Evolutionary conservation across 2,329 filamentous ascomycete species (phyloP).

Genomic region (Rhynchosporium secalis): DNA sequence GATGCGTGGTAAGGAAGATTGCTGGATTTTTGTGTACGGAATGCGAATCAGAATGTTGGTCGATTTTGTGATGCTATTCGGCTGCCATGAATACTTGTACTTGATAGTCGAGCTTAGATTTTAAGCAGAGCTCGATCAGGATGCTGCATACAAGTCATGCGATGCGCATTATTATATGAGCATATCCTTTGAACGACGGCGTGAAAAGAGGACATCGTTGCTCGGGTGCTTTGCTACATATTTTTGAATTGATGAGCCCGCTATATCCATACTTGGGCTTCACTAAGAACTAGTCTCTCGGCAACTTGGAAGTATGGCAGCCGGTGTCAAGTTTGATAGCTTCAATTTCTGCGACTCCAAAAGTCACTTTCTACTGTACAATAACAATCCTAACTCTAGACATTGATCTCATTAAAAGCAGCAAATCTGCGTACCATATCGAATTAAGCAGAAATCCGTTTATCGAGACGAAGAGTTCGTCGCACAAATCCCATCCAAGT

Average conservation of each 20-base stretch:
- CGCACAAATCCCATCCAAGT: constrained; percentile 13
- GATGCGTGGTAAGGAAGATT: background rate
- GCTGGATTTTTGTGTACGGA: background rate
- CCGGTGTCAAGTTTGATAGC: background rate
- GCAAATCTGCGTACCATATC: too few species aligned
- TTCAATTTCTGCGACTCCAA: background rate
- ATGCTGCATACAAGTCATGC: too few species aligned
- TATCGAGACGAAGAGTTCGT: background rate
- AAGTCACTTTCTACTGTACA: constrained; percentile 1
- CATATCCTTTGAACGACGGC: too few species aligned
- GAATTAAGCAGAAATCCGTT: background rate
- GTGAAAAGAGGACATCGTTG: too few species aligned
- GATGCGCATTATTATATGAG: too few species aligned
- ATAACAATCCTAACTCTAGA: background rate
- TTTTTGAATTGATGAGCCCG: too few species aligned
- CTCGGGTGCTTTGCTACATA: too few species aligned
- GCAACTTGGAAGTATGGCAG: background rate
- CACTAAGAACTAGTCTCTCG: background rate
- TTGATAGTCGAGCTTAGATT: too few species aligned
- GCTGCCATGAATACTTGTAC: too few species aligned
- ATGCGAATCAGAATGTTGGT: too few species aligned
- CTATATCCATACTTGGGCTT: background rate
- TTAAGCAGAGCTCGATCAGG: too few species aligned
- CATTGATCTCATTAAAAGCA: background rate
- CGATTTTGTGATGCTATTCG: too few species aligned